Conservation (phyloP, 495 filamentous ascomycete species). For the Letharia lupina region DNA sequence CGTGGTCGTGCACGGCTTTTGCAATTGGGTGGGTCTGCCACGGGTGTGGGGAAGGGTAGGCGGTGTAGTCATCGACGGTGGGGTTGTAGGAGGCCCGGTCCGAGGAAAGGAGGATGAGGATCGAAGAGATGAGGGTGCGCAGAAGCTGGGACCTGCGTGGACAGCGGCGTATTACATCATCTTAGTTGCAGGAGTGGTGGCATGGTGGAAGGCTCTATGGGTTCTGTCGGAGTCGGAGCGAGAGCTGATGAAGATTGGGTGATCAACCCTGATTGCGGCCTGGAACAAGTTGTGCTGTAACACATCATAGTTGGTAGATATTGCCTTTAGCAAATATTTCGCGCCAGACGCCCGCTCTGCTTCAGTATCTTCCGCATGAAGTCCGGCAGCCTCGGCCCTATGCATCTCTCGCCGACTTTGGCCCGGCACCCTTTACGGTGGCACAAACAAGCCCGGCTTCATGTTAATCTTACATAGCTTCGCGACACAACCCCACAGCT, state of each 20-base stretch:
- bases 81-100: conserved; percentile 26
- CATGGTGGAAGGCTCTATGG: conserved; percentile 63
- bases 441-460: conserved; percentile 77
- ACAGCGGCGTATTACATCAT: conserved; percentile 69
- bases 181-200: conserved; percentile 59
- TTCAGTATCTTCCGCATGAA: neutral
- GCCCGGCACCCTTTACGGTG: conserved; percentile 27
- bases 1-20: conserved; percentile 75
- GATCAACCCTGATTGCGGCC: neutral
- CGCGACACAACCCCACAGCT: conserved; percentile 84
- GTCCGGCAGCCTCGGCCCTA: neutral
- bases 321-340: neutral
- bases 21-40: conserved; percentile 88
- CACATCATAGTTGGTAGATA: neutral
- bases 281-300: neutral
- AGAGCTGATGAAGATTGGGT: conserved; percentile 38
- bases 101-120: conserved; percentile 39
- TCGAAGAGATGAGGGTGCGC: conserved; percentile 19
- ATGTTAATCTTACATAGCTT: conserved; percentile 90
- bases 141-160: conserved; percentile 44
- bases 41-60: conserved; percentile 72
- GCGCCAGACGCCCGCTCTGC: neutral
- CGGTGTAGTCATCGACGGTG: conserved; percentile 27
- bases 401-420: neutral
- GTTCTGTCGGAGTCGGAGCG: conserved; percentile 54